phyloP scores from a whole-genome alignment of 192 early-diverging fungal genomes.

The Backusella australiensis region DNA sequence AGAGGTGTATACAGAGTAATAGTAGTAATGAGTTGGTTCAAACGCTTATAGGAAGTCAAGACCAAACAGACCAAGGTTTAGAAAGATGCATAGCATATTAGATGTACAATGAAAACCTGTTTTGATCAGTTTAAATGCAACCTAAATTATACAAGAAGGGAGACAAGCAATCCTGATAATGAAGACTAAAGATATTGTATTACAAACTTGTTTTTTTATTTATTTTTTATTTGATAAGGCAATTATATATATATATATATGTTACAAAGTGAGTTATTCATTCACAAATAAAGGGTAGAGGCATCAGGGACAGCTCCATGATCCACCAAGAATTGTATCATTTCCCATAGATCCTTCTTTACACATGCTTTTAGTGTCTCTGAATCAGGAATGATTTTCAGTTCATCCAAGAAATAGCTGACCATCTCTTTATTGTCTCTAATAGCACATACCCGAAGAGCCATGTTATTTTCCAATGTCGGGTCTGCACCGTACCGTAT shows the following conservation, averaged over 20 bases:
- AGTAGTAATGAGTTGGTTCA: not conserved
- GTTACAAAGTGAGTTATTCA: not conserved
- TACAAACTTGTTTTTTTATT: no score
- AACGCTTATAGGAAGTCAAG: no score
- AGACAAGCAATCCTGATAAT: no score
- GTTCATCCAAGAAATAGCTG: slow-evolving; percentile 33
- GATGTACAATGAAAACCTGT: no score
- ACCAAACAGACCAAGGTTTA: no score
- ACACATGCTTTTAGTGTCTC: slow-evolving; percentile 32
- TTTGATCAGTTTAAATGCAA: no score
- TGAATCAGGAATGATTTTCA: slow-evolving; percentile 31
- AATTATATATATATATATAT: not conserved
- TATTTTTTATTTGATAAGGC: not conserved
- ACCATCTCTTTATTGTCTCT: slow-evolving; percentile 32
- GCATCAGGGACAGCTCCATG: slow-evolving; percentile 41
- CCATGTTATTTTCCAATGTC: slow-evolving; percentile 30
- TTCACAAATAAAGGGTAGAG: slow-evolving; percentile 24
- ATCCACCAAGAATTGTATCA: slow-evolving; percentile 34
- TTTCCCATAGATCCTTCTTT: slow-evolving; percentile 31
- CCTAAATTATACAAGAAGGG: no score
- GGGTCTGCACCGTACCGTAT: slow-evolving; percentile 30
- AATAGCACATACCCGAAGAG: slow-evolving; percentile 26
- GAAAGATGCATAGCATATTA: no score
- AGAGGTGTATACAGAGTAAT: not conserved
- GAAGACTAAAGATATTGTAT: not conserved